Evolutionary conservation across 345 rosid species (phyloP), one percentile per base, ranked within the genome.

Genomic region (Balakata baccata): DNA sequence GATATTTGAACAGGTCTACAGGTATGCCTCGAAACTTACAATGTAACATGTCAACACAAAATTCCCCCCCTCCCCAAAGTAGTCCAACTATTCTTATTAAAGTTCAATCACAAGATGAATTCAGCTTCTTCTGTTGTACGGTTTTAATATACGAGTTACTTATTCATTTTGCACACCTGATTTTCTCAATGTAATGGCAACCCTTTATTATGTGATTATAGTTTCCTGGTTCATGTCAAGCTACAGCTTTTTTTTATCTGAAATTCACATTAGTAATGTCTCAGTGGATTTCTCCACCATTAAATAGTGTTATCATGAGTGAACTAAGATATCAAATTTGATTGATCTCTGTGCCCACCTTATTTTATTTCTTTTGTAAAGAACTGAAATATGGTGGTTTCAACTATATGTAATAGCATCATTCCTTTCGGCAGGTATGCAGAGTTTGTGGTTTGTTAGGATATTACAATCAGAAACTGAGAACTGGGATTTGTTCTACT

Each of bases 361-460:
- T 43, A 9, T 37, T 49, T 34, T 16, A 37, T 63, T 11, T 73
- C 37, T 61, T 62, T 12, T 46, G 37, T 60, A 51, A 47, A 46
- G 20, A 41, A 20, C 46, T 12, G 18, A 43, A 68, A 8, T 29
- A 5, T 25, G 29, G 38, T 41, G 41, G 7, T 53, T 29, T 54
- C 4, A n/a, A 17, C 34, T 52, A 25, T 23, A 12, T 43, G 34
- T 63, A 37, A 62, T 20, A 14, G 53, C 53, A 3, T 63, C 1
- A 8, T 25, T 38, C 7, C 11, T 68, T 52, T 68, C 23, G 50
- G 63, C 90, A 92, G 98, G 98, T 94, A 56, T 92, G 97, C 78
- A 79, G 91, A 80, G 88, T 76, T 58, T 94, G 98, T 77, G 97
- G 98, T 63, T 78, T 90, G 85, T 76, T 94, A 63, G 98, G 98